Conservation (phyloP, 192 early-diverging fungal genomes). For the Gigaspora rosea region DNA sequence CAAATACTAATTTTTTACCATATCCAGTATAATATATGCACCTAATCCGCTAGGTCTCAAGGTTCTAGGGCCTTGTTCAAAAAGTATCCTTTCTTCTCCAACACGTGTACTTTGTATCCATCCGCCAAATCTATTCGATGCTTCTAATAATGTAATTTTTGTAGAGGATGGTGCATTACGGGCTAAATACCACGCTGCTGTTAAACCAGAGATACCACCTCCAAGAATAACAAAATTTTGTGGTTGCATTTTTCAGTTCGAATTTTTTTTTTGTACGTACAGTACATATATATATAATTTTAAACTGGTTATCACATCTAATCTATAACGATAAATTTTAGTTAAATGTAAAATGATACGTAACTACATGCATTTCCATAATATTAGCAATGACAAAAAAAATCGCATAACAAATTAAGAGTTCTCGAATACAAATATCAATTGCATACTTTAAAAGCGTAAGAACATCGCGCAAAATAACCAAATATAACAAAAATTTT, state of each 20-base stretch:
- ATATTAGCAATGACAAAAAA: too few relatives aligned
- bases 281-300: too few relatives aligned
- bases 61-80: conserved; percentile 84
- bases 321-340: too few relatives aligned
- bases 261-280: neutral
- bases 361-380: too few relatives aligned
- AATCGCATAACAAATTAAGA: too few relatives aligned
- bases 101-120: conserved; percentile 78
- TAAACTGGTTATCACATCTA: too few relatives aligned
- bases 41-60: conserved; percentile 71
- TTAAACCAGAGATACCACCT: conserved; percentile 89
- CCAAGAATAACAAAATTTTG: conserved; percentile 74
- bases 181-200: conserved; percentile 78
- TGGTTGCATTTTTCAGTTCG: neutral
- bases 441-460: too few relatives aligned
- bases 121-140: conserved; percentile 71
- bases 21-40: conserved; percentile 73
- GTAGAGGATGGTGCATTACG: conserved; percentile 42
- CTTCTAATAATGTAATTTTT: conserved; percentile 76
- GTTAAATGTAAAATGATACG: too few relatives aligned
- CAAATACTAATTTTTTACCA: conserved; percentile 50
- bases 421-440: too few relatives aligned
- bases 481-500: too few relatives aligned
- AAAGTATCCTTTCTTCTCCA: conserved; percentile 49
- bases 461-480: too few relatives aligned